A percentile compares a stretch with the other conserved stretches of the same genome.
phyloP scores from a whole-genome alignment of 1,284 basidiomycete genomes.

The Phenoliferia sp. region DNA sequence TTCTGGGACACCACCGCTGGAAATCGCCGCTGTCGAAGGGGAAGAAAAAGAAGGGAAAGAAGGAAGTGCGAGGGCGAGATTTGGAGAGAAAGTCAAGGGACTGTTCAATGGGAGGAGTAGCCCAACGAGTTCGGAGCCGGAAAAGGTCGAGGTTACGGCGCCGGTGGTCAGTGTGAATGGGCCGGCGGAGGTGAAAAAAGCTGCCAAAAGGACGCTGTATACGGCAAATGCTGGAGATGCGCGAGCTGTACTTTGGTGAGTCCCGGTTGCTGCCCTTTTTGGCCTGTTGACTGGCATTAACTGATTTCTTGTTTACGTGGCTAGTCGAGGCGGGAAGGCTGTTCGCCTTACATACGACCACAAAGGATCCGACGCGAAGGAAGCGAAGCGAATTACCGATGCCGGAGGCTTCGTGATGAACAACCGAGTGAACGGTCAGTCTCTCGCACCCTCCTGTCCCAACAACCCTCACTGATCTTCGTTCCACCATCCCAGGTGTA shows the following conservation, averaged over 20 bases:
- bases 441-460: not conserved
- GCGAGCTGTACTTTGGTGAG: slow-evolving; percentile 62
- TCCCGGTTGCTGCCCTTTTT: not conserved
- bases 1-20: not conserved
- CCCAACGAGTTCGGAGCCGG: not conserved
- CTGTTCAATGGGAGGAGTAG: not conserved
- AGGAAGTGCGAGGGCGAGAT: slow-evolving; percentile 12
- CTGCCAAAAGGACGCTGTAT: slow-evolving; percentile 67
- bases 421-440: slow-evolving; percentile 62
- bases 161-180: slow-evolving; percentile 17
- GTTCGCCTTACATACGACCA: slow-evolving; percentile 96
- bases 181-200: slow-evolving; percentile 24
- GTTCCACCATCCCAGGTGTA: slow-evolving; percentile 18
- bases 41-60: slow-evolving; percentile 38
- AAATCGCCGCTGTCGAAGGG: slow-evolving; percentile 46
- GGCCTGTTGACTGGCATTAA: no score
- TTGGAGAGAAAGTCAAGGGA: not conserved
- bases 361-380: slow-evolving; percentile 94
- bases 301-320: no score
- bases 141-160: slow-evolving; percentile 2
- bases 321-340: slow-evolving; percentile 71
- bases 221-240: slow-evolving; percentile 96
- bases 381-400: slow-evolving; percentile 94
- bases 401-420: slow-evolving; percentile 99
- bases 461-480: not conserved